phyloP scores from a whole-genome alignment of 768 basidiomycete genomes.

The Russula emetica region DNA sequence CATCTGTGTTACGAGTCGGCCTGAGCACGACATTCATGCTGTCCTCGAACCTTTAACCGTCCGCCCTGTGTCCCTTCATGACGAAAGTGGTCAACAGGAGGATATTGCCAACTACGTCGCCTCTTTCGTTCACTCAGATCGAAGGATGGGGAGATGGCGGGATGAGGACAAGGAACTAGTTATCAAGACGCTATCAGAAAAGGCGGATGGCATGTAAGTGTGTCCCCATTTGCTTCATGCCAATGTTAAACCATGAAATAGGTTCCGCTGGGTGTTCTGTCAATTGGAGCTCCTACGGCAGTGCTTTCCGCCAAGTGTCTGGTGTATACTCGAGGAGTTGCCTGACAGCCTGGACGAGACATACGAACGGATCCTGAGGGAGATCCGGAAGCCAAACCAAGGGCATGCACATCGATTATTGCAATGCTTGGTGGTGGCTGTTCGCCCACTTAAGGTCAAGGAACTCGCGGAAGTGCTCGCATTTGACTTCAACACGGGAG shows the following conservation, averaged over 20 bases:
- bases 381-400: conserved; percentile 1
- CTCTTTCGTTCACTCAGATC: conserved; percentile 1
- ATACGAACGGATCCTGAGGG: conserved; percentile 7
- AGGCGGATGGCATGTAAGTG: not conserved
- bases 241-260: not conserved
- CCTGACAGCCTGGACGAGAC: conserved; percentile 2
- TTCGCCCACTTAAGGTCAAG: conserved; percentile 5
- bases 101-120: not conserved
- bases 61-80: not conserved
- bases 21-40: conserved; percentile 1
- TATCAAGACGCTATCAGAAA: not conserved
- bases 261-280: not conserved
- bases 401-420: conserved; percentile 4
- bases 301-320: not conserved
- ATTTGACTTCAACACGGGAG: not conserved
- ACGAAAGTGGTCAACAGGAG: not conserved
- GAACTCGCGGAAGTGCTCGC: conserved; percentile 1
- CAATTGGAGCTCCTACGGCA: not conserved
- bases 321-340: not conserved
- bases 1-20: conserved; percentile 11
- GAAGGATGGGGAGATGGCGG: not conserved
- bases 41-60: not conserved
- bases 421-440: not conserved
- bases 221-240: not conserved
- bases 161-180: not conserved